Conservation (phyloP, 164 flowering plant genomes). For the Houttuynia cordata region DNA sequence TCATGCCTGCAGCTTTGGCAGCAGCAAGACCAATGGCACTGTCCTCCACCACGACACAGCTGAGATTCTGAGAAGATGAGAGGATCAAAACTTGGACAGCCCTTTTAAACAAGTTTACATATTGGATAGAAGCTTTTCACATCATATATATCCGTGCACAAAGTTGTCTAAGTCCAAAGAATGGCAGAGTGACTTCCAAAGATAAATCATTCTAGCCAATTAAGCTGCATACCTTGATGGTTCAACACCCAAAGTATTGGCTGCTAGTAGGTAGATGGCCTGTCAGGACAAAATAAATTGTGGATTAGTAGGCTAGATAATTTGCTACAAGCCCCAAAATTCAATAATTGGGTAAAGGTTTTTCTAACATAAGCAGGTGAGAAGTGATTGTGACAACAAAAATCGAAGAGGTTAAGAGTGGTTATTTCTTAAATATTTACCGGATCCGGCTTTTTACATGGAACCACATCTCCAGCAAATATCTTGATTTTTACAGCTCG, state of each 20-base stretch:
- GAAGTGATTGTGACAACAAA: too few relatives aligned
- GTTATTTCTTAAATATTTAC: slow-evolving; percentile 18
- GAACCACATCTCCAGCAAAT: slow-evolving; percentile 96
- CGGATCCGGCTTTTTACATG: slow-evolving; percentile 92
- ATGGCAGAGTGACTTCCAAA: neutral
- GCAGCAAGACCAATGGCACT: slow-evolving; percentile 95
- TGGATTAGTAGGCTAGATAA: neutral
- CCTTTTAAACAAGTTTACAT: neutral
- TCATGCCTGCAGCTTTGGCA: slow-evolving; percentile 98
- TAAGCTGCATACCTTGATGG: slow-evolving; percentile 59
- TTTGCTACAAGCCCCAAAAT: neutral
- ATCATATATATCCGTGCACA: too few relatives aligned
- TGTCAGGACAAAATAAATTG: slow-evolving; percentile 16
- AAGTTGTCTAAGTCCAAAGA: neutral
- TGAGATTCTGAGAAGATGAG: slow-evolving; percentile 21
- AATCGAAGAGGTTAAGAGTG: too few relatives aligned
- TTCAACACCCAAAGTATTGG: slow-evolving; percentile 71
- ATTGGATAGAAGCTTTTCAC: neutral
- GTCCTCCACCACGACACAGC: slow-evolving; percentile 92
- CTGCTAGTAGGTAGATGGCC: slow-evolving; percentile 85
- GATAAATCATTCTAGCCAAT: neutral
- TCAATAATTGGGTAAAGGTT: neutral
- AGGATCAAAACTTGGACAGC: neutral
- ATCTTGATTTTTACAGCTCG: slow-evolving; percentile 73
- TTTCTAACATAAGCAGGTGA: too few relatives aligned